Evolutionary conservation across 495 filamentous ascomycete genomes (phyloP).

Genomic region (Eremomyces bilateralis): DNA sequence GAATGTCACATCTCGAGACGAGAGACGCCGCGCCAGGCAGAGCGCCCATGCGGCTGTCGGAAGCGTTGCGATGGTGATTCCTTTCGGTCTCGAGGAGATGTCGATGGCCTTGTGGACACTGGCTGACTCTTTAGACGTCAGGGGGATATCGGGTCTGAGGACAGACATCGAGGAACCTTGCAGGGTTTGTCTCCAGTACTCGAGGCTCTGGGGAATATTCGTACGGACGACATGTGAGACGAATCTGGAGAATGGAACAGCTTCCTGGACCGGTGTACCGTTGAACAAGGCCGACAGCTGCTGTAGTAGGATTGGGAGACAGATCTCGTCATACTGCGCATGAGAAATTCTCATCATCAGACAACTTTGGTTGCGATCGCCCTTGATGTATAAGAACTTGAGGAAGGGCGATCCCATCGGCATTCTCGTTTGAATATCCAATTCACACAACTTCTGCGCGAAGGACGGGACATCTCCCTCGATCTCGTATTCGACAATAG

Average conservation of each 20-base stretch:
- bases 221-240: too few species aligned
- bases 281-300: slow-evolving; percentile 32
- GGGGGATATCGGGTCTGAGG: slow-evolving; percentile 13
- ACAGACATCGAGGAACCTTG: slow-evolving; percentile 27
- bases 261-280: slow-evolving; percentile 21
- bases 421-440: slow-evolving; percentile 27
- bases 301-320: slow-evolving; percentile 35
- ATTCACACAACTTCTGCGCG: slow-evolving; percentile 24
- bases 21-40: slow-evolving; percentile 29
- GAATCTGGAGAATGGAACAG: slow-evolving; percentile 34
- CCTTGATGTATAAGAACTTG: slow-evolving; percentile 35
- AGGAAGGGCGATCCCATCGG: slow-evolving; percentile 41
- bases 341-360: slow-evolving; percentile 49
- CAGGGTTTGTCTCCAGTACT: slow-evolving; percentile 40
- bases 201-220: slow-evolving; percentile 23
- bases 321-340: slow-evolving; percentile 56
- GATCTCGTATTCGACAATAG: slow-evolving; percentile 32
- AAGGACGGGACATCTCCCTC: slow-evolving; percentile 30
- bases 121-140: slow-evolving; percentile 15
- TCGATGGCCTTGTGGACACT: slow-evolving; percentile 22
- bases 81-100: slow-evolving; percentile 21
- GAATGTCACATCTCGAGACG: slow-evolving; percentile 31
- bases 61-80: slow-evolving; percentile 33
- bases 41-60: slow-evolving; percentile 43
- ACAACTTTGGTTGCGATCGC: slow-evolving; percentile 27